Conservation (phyloP, 2,329 filamentous ascomycete species). For the Penicillium sp. region DNA sequence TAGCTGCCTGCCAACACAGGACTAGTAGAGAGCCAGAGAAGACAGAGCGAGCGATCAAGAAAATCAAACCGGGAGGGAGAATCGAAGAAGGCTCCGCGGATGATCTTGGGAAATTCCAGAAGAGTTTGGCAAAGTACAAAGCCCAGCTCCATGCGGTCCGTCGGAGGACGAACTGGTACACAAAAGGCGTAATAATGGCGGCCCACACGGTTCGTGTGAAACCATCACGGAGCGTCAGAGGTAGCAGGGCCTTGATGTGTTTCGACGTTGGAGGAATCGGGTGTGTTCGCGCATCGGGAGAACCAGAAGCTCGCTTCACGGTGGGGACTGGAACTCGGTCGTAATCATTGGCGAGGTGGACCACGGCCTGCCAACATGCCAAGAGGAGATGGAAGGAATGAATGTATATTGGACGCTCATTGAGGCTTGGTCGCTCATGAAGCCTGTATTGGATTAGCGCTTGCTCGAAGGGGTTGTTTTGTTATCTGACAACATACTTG, state of each 20-base stretch:
- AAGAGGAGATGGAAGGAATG: slow-evolving; percentile 65
- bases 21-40: slow-evolving; percentile 63
- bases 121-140: slow-evolving; percentile 64
- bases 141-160: slow-evolving; percentile 63
- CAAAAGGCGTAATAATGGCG: slow-evolving; percentile 47
- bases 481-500: slow-evolving; percentile 49
- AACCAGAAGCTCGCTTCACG: slow-evolving; percentile 31
- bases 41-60: slow-evolving; percentile 54
- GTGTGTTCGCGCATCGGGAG: slow-evolving; percentile 36
- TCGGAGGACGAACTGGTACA: slow-evolving; percentile 63
- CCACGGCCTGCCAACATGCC: slow-evolving; percentile 62
- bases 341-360: slow-evolving; percentile 68
- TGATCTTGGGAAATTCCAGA: slow-evolving; percentile 71
- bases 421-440: slow-evolving; percentile 68
- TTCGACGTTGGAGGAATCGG: slow-evolving; percentile 34
- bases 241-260: slow-evolving; percentile 37
- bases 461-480: background rate
- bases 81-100: slow-evolving; percentile 55
- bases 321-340: slow-evolving; percentile 60
- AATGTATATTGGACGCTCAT: slow-evolving; percentile 81
- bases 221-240: slow-evolving; percentile 31
- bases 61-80: slow-evolving; percentile 54
- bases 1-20: slow-evolving; percentile 71
- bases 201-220: slow-evolving; percentile 38
- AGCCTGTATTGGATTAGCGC: slow-evolving; percentile 29